Conservation (phyloP, 2,329 filamentous ascomycete species). For the Aplosporella prunicola region DNA sequence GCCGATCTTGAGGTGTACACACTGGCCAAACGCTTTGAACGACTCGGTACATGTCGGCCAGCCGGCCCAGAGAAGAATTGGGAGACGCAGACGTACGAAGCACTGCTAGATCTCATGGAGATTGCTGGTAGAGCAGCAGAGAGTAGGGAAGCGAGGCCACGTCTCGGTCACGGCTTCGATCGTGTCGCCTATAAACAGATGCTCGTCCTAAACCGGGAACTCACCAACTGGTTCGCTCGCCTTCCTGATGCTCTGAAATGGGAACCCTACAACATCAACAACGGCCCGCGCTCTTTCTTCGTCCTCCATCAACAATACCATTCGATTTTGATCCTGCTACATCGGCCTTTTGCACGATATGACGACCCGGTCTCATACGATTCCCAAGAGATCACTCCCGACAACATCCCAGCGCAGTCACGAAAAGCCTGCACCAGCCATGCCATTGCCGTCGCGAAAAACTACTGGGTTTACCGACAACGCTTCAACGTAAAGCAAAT, state of each 20-base stretch:
- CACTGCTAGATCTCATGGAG: constrained; percentile 48
- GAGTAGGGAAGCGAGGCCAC: constrained; percentile 25
- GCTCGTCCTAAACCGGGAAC: constrained; percentile 43
- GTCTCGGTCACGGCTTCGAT: constrained; percentile 27
- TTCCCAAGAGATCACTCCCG: constrained; percentile 27
- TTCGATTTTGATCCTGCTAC: constrained; percentile 43
- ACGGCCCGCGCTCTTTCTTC: constrained; percentile 38
- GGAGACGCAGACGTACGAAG: constrained; percentile 39
- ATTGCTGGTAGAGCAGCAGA: constrained; percentile 37
- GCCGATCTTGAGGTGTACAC: constrained; percentile 43
- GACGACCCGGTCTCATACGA: constrained; percentile 30
- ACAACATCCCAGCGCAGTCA: constrained; percentile 38
- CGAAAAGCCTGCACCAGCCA: constrained; percentile 47
- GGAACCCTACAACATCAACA: constrained; percentile 27
- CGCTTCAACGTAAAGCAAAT: constrained; percentile 44
- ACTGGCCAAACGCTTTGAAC: constrained; percentile 37
- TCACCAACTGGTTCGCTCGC: constrained; percentile 46
- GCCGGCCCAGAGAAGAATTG: constrained; percentile 25
- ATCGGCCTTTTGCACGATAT: constrained; percentile 46
- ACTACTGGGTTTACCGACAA: constrained; percentile 48
- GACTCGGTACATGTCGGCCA: constrained; percentile 30
- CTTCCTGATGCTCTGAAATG: constrained; percentile 38
- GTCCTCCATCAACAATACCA: constrained; percentile 49
- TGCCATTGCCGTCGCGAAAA: constrained; percentile 43
- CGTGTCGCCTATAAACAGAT: constrained; percentile 43